Conservation (phyloP, 768 basidiomycete genomes). For the Chalciporus pseudorubinellus region DNA sequence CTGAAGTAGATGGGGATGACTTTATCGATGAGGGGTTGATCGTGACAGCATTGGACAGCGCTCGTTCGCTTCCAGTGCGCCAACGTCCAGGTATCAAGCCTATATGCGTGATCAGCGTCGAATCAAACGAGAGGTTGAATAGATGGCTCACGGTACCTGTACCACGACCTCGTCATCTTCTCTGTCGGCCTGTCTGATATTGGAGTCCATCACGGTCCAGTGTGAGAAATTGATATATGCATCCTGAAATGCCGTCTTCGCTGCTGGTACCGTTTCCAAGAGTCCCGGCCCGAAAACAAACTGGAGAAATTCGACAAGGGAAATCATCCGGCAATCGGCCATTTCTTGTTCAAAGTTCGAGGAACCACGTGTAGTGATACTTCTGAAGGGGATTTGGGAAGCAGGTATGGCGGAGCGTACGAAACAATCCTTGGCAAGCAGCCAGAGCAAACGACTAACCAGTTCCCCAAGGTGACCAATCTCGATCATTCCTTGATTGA, state of each 20-base stretch:
- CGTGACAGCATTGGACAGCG: conserved; percentile 3
- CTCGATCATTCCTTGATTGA: conserved; percentile 1
- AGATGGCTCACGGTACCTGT: no score
- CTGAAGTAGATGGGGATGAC: conserved; percentile 7
- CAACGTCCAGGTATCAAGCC: not conserved
- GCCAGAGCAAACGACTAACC: conserved; percentile 5
- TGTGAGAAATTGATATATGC: conserved; percentile 11
- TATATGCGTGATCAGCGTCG: not conserved
- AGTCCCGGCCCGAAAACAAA: conserved; percentile 3
- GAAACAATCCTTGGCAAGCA: conserved; percentile 6
- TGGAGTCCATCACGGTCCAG: conserved; percentile 3
- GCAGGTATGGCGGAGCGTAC: no score
- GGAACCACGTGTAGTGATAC: no score
- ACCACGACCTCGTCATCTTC: no score
- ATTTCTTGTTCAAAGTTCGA: not conserved
- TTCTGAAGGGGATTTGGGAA: no score
- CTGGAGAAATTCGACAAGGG: conserved; percentile 1
- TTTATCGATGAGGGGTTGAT: conserved; percentile 3
- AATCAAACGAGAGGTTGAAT: no score
- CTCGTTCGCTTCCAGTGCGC: conserved; percentile 4
- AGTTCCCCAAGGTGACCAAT: conserved; percentile 4
- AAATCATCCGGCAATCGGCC: conserved; percentile 1
- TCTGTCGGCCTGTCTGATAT: not conserved
- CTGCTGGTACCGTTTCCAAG: not conserved
- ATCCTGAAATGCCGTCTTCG: not conserved